Base-by-base conservation (phyloP, 495 filamentous ascomycete species). In the Parathielavia appendiculata region DNA sequence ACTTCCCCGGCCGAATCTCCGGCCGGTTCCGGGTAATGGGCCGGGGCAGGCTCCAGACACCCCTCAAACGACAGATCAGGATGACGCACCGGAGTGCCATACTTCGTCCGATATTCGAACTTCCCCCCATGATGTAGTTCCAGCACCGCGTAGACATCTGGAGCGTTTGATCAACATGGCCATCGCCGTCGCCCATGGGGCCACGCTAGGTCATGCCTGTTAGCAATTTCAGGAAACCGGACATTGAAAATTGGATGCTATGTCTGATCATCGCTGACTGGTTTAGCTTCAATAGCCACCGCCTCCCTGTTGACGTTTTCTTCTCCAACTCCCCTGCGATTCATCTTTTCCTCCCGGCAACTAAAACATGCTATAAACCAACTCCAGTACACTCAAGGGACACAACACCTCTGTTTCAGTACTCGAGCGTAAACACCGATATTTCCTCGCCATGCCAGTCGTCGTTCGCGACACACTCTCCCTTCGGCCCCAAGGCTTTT, bases 401-500 rank as follows among this genome's bases (percentile, higher is more conserved):
- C n/a, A 51, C 46, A 16, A 30, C 26, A 30, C 26, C 26, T 3
- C 26, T 6, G 26, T 30, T 30, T 30, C 26, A 6, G 26, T 6
- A 30, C 6, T 6, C 6, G 26, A 30, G 26, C 26, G 3, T 30
- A 30, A 11, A 22, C 32, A 52, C 13, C 4, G 10, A 40, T 36
- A 51, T 14, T 20, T 35, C 13, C 30, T 38, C 35, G 22, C n/a
- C 43, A 56, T 56, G 54, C 34, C 13, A 0, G 19, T 34, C n/a
- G 38, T 34, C 20, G 35, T 40, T 2, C 54, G 32, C 43, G 47
- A 60, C 44, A 59, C 50, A 19, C 49, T 30, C 19, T 56, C 58
- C 8, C 49, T 64, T 22, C 48, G 50, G 12, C 62, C 58, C 8
- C 58, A 36, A 30, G 58, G 55, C 39, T 53, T 61, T 22, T 57